Evolutionary conservation across 2,329 filamentous ascomycete species (phyloP).

Genomic region (Exophiala mesophila): DNA sequence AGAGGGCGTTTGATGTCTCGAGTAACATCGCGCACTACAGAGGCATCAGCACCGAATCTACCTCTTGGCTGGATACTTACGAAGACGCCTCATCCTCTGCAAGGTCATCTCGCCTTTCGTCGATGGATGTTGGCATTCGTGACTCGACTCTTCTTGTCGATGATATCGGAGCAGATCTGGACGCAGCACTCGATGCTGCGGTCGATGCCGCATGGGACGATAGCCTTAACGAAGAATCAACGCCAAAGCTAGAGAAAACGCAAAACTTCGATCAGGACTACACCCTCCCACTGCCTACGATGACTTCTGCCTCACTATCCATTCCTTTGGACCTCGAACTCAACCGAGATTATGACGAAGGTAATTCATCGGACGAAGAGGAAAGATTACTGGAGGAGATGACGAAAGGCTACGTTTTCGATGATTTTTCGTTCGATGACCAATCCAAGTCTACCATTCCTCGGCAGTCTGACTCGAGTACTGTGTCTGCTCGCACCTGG

Average conservation of each 20-base stretch:
- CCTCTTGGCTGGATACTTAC: constrained; percentile 91
- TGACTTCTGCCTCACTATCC: constrained; percentile 2
- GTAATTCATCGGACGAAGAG: constrained; percentile 65
- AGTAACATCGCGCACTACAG: constrained; percentile 24
- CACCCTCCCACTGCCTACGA: constrained; percentile 2
- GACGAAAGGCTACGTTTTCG: constrained; percentile 74
- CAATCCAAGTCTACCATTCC: constrained; percentile 64
- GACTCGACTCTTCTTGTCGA: constrained; percentile 17
- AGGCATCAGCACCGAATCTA: constrained; percentile 64
- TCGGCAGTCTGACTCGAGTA: constrained; percentile 71
- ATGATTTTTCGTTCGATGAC: constrained; percentile 72
- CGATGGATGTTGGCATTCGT: constrained; percentile 18
- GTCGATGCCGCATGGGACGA: constrained; percentile 92
- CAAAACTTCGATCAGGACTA: constrained; percentile 29
- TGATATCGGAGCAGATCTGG: constrained; percentile 68
- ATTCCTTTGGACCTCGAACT: constrained; percentile 29
- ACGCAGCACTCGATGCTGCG: constrained; percentile 87
- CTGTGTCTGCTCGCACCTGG: constrained; percentile 66
- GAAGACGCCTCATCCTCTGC: constrained; percentile 76
- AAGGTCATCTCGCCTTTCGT: constrained; percentile 60
- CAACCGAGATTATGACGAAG: constrained; percentile 48
- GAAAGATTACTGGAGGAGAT: constrained; percentile 81
- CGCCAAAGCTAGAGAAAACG: constrained; percentile 63
- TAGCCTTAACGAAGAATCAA: constrained; percentile 31
- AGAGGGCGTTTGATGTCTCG: constrained; percentile 19